Evolutionary conservation across 176 grass and related monocot species (phyloP).

Genomic region (Ensete glaucum): DNA sequence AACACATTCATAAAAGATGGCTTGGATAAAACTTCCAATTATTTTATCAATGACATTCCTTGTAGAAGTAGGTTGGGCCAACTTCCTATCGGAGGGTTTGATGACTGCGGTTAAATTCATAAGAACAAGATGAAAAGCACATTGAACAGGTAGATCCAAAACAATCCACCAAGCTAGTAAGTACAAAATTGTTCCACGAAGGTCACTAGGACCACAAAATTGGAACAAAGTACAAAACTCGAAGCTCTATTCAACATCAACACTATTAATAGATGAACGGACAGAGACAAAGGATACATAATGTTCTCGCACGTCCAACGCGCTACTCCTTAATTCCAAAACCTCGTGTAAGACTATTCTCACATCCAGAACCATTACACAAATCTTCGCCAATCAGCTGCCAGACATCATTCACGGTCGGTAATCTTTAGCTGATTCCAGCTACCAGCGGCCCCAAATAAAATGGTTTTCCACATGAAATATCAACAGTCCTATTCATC

Average conservation of each 20-base stretch:
- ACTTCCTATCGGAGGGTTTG: too few species aligned
- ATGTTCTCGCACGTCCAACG: neutral
- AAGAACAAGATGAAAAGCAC: too few species aligned
- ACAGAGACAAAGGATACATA: neutral
- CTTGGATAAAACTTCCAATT: too few species aligned
- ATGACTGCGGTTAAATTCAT: too few species aligned
- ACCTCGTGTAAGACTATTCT: neutral
- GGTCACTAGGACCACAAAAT: neutral
- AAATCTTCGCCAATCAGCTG: neutral
- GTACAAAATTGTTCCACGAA: neutral
- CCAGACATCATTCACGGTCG: neutral
- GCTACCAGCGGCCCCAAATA: neutral
- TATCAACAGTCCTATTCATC: neutral
- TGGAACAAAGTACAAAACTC: constrained; percentile 1
- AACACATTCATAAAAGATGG: too few species aligned
- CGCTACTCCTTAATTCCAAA: neutral
- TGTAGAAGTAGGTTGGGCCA: too few species aligned
- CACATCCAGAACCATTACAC: neutral
- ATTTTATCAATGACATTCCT: too few species aligned
- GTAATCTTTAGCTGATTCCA: neutral
- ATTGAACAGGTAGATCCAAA: too few species aligned
- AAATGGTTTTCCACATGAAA: constrained; percentile 9
- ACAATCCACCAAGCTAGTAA: too few species aligned
- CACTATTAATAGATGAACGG: neutral
- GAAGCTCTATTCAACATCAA: neutral